Evolutionary conservation across 192 early-diverging fungal genomes (phyloP).

Genomic region (Entrophospora sp.): DNA sequence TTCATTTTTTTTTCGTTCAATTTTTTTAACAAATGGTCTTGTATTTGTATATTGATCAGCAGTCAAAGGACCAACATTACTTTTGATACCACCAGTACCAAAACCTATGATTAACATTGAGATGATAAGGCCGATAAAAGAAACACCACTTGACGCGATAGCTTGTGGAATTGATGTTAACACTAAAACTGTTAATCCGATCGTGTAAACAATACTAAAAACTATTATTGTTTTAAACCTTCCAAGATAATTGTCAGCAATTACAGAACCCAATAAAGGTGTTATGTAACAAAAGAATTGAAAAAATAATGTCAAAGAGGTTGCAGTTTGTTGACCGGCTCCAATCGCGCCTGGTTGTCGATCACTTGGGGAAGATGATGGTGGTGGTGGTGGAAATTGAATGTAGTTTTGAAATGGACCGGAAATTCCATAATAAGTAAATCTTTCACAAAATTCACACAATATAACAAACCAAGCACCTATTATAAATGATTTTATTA

Average conservation of each 20-base stretch:
- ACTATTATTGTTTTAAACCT: constrained; percentile 65
- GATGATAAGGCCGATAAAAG: constrained; percentile 57
- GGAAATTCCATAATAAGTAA: constrained; percentile 53
- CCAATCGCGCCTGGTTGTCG: constrained; percentile 41
- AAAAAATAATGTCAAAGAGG: constrained; percentile 49
- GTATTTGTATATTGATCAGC: constrained; percentile 58
- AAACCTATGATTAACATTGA: constrained; percentile 62
- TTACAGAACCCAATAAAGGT: constrained; percentile 47
- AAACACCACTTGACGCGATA: constrained; percentile 42
- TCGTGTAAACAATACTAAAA: constrained; percentile 52
- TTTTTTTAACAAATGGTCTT: constrained; percentile 45
- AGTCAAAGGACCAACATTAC: constrained; percentile 65
- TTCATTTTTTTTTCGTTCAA: too few relatives aligned
- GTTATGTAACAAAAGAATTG: constrained; percentile 52
- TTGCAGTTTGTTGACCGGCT: constrained; percentile 41
- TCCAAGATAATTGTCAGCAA: constrained; percentile 65
- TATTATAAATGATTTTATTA: too few relatives aligned
- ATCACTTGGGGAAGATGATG: too few relatives aligned
- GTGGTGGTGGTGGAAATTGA: constrained; percentile 31
- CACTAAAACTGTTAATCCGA: constrained; percentile 54
- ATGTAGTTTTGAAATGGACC: constrained; percentile 52
- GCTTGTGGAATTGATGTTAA: constrained; percentile 49
- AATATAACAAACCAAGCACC: constrained; percentile 45
- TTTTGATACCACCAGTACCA: constrained; percentile 73
- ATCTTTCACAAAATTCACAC: constrained; percentile 54